These are phyloP conservation scores for Suillus sp. DNA, from an alignment of 768 basidiomycete species.

Conservation along the genomic window DNA sequence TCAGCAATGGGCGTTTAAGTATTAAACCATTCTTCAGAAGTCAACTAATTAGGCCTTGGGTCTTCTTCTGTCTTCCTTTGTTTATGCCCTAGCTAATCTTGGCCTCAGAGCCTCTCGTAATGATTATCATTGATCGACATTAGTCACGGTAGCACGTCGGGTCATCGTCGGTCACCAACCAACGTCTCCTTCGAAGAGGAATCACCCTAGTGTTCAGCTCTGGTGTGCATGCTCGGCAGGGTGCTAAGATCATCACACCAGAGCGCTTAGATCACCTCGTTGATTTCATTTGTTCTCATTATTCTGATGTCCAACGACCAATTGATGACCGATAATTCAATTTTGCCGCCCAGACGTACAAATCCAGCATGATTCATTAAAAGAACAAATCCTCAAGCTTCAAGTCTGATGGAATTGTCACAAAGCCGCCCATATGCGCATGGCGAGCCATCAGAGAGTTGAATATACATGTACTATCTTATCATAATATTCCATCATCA, in stretches of 20 bases:
- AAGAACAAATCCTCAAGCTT: neutral
- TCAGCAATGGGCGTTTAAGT: neutral
- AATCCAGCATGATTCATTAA: neutral
- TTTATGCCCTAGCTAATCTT: neutral
- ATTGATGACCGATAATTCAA: neutral
- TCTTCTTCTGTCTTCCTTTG: neutral
- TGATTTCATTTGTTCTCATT: neutral
- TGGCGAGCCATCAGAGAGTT: neutral
- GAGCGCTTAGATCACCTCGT: neutral
- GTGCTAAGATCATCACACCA: neutral
- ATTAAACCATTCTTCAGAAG: neutral
- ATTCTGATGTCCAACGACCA: neutral
- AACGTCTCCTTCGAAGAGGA: neutral
- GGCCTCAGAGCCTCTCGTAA: neutral
- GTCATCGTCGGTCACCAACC: neutral
- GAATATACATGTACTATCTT: neutral
- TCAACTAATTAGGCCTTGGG: too few species aligned
- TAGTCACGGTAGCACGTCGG: neutral
- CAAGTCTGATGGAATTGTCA: neutral
- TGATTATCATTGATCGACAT: neutral
- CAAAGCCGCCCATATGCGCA: neutral
- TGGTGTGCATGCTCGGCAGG: neutral
- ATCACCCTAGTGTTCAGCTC: neutral
- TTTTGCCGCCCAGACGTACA: neutral
- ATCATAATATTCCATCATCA: conserved; percentile 10